Conservation (phyloP, 495 filamentous ascomycete species). For the Aspergillus egyptiacus region DNA sequence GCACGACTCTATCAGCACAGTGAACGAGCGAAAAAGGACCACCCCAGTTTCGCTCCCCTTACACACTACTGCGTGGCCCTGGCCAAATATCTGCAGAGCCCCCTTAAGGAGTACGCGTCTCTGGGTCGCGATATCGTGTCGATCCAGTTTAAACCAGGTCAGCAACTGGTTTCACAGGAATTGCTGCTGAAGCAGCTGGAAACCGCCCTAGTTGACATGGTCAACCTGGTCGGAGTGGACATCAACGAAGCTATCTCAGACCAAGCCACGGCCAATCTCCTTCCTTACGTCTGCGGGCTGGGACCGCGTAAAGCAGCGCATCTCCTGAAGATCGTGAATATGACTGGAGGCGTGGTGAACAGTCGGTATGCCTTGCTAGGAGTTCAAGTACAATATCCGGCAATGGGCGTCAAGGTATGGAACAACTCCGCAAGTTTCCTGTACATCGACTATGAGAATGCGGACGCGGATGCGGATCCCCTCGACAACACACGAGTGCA, state of each 20-base stretch:
- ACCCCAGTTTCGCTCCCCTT: conserved; percentile 67
- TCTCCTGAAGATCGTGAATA: conserved; percentile 82
- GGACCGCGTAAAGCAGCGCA: conserved; percentile 87
- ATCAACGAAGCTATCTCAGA: conserved; percentile 85
- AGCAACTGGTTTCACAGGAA: conserved; percentile 80
- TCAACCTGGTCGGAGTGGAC: conserved; percentile 91
- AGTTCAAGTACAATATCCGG: conserved; percentile 71
- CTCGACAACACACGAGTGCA: conserved; percentile 95
- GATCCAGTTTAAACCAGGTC: conserved; percentile 79
- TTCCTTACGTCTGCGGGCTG: conserved; percentile 88
- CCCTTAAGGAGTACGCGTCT: conserved; percentile 91
- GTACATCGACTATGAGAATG: conserved; percentile 76
- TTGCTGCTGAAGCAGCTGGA: conserved; percentile 81
- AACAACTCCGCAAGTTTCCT: conserved; percentile 95
- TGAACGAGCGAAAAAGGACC: conserved; percentile 70
- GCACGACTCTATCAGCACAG: conserved; percentile 90
- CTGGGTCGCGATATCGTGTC: conserved; percentile 82
- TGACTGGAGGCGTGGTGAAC: conserved; percentile 76
- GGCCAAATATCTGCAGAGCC: conserved; percentile 86
- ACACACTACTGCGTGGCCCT: conserved; percentile 84
- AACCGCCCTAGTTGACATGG: conserved; percentile 94
- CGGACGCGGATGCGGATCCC: conserved; percentile 73
- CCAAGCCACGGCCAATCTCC: conserved; percentile 70
- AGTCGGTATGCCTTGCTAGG: conserved; percentile 82
- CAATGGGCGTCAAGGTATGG: conserved; percentile 86